Conservation (phyloP, 2,329 filamentous ascomycete species). For the Talaromyces sp. region DNA sequence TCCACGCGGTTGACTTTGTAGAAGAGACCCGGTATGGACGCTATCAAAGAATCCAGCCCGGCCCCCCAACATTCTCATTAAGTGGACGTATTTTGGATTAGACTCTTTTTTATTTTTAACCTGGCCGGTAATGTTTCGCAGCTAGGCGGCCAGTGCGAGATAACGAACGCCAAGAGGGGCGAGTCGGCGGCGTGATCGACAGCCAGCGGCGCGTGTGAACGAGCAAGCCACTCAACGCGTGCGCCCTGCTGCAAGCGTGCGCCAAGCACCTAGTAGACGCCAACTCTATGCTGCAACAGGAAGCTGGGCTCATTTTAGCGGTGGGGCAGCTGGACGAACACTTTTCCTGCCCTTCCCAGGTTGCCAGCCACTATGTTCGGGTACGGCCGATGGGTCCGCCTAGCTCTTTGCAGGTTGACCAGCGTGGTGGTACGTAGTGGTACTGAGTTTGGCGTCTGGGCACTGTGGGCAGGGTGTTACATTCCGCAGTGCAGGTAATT, state of each 20-base stretch:
- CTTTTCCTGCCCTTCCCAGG: neutral
- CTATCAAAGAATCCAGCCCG: neutral
- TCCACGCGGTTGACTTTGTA: neutral
- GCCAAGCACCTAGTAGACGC: neutral
- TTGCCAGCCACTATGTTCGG: too few relatives aligned
- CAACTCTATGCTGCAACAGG: neutral
- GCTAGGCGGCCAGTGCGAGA: neutral
- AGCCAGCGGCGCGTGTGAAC: neutral
- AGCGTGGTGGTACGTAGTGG: too few relatives aligned
- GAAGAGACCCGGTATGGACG: neutral
- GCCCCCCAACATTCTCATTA: neutral
- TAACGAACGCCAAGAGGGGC: neutral
- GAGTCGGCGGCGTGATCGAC: neutral
- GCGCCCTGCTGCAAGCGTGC: too few relatives aligned
- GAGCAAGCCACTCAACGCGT: neutral
- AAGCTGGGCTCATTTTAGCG: neutral
- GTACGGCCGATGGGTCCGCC: too few relatives aligned
- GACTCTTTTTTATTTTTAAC: neutral
- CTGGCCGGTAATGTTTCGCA: neutral
- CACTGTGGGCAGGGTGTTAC: too few relatives aligned
- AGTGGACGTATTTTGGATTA: neutral
- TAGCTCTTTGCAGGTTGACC: neutral
- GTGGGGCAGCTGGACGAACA: neutral
- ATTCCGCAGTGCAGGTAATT: too few relatives aligned
- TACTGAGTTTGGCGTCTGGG: too few relatives aligned